Percentiles rank a stretch among this genome's conserved stretches.
Conservation (phyloP, 345 rosid genomes). For the Eutrema japonicum region DNA sequence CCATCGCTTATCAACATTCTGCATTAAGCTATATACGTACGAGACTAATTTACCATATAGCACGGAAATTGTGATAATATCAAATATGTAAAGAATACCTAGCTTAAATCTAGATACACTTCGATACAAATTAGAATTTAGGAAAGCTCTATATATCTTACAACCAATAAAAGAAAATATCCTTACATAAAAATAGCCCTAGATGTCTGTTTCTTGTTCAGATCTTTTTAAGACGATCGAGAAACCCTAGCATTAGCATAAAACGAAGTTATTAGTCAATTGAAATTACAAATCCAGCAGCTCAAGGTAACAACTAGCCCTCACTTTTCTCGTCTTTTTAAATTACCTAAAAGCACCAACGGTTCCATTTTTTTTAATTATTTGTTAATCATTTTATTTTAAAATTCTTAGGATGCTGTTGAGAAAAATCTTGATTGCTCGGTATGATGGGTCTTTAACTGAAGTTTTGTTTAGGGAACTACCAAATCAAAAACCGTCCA, state of each 20-base stretch:
- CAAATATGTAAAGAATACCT: background rate
- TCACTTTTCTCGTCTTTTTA: too few species aligned
- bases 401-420: conserved; percentile 67
- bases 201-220: too few species aligned
- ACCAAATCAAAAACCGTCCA: conserved; percentile 23
- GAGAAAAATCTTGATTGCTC: conserved; percentile 58
- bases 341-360: too few species aligned
- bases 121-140: background rate
- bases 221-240: too few species aligned
- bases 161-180: background rate
- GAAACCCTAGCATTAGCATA: too few species aligned
- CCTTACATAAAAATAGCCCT: too few species aligned
- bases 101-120: too few species aligned
- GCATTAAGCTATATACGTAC: background rate
- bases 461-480: conserved; percentile 43
- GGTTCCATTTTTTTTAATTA: too few species aligned
- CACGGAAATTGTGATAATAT: background rate
- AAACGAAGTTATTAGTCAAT: conserved; percentile 34
- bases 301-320: conserved; percentile 61
- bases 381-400: background rate
- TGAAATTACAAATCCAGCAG: conserved; percentile 80
- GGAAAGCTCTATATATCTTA: background rate
- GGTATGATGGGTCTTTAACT: conserved; percentile 96
- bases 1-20: too few species aligned
- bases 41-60: background rate